Evolutionary conservation across 176 grass and related monocot genomes (phyloP).

Genomic region (Canna indica): DNA sequence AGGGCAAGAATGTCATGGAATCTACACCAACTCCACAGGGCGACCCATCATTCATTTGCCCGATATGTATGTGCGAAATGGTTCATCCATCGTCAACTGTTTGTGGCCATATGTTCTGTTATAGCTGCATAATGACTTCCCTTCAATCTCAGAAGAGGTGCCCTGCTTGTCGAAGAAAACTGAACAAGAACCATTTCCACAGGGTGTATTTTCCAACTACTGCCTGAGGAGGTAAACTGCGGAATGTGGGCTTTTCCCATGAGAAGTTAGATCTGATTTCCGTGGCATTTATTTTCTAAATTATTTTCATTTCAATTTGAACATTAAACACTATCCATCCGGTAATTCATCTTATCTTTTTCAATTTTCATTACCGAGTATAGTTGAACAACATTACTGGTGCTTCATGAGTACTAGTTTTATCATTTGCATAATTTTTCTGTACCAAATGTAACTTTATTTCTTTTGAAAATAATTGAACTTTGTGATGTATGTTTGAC

Average conservation of each 20-base stretch:
- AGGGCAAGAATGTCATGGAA: constrained; percentile 6
- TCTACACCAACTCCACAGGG: constrained; percentile 28
- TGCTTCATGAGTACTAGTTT: no score
- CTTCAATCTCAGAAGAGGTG: constrained; percentile 64
- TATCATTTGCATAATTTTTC: no score
- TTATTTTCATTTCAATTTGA: background rate
- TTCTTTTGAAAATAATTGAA: no score
- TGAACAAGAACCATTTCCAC: constrained; percentile 44
- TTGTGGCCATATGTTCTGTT: constrained; percentile 93
- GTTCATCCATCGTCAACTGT: constrained; percentile 55
- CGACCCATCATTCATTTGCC: constrained; percentile 67
- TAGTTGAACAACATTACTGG: no score
- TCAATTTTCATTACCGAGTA: no score
- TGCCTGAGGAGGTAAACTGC: constrained; percentile 20
- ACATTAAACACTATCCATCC: no score
- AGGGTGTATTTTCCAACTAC: constrained; percentile 65
- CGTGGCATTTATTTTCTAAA: background rate
- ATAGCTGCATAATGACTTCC: constrained; percentile 46
- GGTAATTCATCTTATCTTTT: no score
- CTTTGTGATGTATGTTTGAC: no score
- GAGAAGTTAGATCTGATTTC: background rate
- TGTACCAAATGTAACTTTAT: no score
- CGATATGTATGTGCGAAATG: constrained; percentile 59
- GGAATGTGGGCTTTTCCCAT: background rate
- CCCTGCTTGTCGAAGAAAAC: constrained; percentile 67